phyloP scores from a whole-genome alignment of 1,284 basidiomycete genomes.

The Austroboletus niveus region DNA sequence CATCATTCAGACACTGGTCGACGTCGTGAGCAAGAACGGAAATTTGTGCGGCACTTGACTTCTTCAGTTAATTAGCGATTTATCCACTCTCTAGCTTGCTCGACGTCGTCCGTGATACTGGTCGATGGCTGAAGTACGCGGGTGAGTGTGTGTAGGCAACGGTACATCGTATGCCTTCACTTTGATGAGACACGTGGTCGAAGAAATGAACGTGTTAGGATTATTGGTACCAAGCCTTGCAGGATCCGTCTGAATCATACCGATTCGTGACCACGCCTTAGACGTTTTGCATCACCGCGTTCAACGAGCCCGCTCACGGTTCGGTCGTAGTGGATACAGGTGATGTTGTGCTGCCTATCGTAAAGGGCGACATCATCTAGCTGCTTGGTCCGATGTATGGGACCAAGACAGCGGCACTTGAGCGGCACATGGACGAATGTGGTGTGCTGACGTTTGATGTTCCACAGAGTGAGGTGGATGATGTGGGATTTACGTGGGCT shows the following conservation, averaged over 20 bases:
- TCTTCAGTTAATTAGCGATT: neutral
- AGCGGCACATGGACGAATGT: slow-evolving; percentile 19
- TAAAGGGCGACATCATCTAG: slow-evolving; percentile 41
- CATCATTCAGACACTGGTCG: slow-evolving; percentile 51
- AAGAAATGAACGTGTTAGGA: slow-evolving; percentile 25
- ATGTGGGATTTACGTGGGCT: slow-evolving; percentile 43
- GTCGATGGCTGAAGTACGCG: slow-evolving; percentile 48
- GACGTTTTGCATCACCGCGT: slow-evolving; percentile 52
- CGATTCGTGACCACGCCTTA: slow-evolving; percentile 50
- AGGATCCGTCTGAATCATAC: slow-evolving; percentile 39
- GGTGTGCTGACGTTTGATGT: slow-evolving; percentile 36
- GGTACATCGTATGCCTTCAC: slow-evolving; percentile 28
- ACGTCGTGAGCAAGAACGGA: slow-evolving; percentile 56
- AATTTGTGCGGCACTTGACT: slow-evolving; percentile 41
- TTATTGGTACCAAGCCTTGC: slow-evolving; percentile 42
- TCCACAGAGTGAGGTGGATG: slow-evolving; percentile 26
- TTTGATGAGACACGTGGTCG: neutral
- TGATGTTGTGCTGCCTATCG: slow-evolving; percentile 39
- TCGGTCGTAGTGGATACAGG: slow-evolving; percentile 40
- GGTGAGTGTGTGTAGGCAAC: slow-evolving; percentile 54
- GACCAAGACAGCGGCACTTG: slow-evolving; percentile 1
- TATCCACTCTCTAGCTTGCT: slow-evolving; percentile 38
- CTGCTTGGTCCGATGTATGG: slow-evolving; percentile 37
- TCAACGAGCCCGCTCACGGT: slow-evolving; percentile 37
- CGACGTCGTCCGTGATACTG: slow-evolving; percentile 50